phyloP scores from a whole-genome alignment of 169 alveolate species.

The Plasmodium vinckei region DNA sequence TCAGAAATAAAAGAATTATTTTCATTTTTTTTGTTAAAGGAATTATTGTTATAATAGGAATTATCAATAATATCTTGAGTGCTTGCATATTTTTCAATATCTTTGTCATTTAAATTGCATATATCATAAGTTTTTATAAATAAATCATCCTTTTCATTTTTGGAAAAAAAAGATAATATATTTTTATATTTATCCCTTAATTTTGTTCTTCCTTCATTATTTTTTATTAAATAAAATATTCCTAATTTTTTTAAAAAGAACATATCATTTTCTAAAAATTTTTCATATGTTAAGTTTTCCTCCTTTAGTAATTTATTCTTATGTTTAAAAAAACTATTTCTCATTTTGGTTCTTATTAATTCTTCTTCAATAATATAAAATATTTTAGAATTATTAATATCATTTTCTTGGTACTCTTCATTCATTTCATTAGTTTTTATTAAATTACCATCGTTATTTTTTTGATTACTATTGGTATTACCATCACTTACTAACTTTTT shows the following conservation, averaged over 20 bases:
- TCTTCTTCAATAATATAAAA: conserved; percentile 35
- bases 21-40: conserved; percentile 35
- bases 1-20: conserved; percentile 56
- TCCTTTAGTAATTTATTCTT: conserved; percentile 4
- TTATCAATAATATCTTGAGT: conserved; percentile 47
- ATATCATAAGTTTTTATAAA: conserved; percentile 39
- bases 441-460: not conserved
- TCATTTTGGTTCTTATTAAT: conserved; percentile 71
- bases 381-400: not conserved
- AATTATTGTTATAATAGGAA: conserved; percentile 47
- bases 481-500: not conserved
- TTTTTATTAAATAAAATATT: conserved; percentile 67
- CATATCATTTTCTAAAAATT: conserved; percentile 44
- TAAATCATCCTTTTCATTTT: conserved; percentile 28
- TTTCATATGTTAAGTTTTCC: conserved; percentile 22
- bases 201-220: conserved; percentile 16
- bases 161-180: conserved; percentile 13
- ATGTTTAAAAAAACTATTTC: conserved; percentile 34
- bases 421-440: not conserved
- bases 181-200: conserved; percentile 29
- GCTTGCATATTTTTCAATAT: conserved; percentile 5
- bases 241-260: conserved; percentile 69
- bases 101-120: conserved; percentile 5
- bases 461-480: not conserved
- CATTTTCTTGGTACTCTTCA: not conserved